These are phyloP conservation scores for Escallonia herrerae DNA, from an alignment of 129 eudicot species.

Conservation along the genomic window DNA sequence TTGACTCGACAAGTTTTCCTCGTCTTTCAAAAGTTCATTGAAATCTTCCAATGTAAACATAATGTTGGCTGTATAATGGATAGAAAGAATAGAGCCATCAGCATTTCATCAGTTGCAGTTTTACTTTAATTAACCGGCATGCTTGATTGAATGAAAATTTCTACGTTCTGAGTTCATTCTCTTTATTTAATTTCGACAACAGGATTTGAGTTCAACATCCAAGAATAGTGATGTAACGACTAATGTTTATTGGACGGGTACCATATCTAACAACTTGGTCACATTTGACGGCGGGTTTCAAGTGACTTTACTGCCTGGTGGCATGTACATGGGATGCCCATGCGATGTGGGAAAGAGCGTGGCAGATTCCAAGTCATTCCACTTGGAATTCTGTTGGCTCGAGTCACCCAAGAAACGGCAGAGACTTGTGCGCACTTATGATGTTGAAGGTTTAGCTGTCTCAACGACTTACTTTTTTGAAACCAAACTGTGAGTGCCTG, in stretches of 20 bases:
- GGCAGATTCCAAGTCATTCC: conserved; percentile 60
- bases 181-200: conserved; percentile 9
- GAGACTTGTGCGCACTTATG: conserved; percentile 86
- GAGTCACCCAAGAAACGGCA: conserved; percentile 81
- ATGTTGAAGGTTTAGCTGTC: conserved; percentile 78
- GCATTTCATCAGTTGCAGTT: neutral
- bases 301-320: conserved; percentile 73
- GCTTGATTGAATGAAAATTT: neutral
- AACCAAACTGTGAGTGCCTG: conserved; percentile 42
- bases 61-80: neutral
- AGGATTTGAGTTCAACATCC: conserved; percentile 58
- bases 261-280: conserved; percentile 48
- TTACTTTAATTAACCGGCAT: neutral
- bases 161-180: neutral
- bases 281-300: conserved; percentile 73
- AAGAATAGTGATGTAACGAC: conserved; percentile 43
- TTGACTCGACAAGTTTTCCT: too few species aligned
- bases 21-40: neutral
- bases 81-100: neutral
- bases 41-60: neutral
- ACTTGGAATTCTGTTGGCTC: conserved; percentile 87
- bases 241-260: conserved; percentile 68
- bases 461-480: conserved; percentile 78
- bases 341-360: conserved; percentile 63
- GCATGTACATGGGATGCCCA: conserved; percentile 97